Evolutionary conservation across 306 rosid genomes (phyloP).

Genomic region (Parietaria judaica): DNA sequence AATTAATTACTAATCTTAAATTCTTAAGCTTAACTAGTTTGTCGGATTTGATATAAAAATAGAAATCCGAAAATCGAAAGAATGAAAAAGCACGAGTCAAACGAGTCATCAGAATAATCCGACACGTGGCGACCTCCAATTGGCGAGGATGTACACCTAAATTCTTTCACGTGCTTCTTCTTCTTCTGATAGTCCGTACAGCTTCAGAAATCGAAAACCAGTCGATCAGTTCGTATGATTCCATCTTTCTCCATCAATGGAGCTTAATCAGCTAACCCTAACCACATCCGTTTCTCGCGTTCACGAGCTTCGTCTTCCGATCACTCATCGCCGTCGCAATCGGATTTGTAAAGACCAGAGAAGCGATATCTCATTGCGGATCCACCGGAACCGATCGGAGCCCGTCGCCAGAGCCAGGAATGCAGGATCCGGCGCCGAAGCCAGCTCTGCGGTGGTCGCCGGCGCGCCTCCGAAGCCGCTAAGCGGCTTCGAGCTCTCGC

Average conservation of each 20-base stretch:
- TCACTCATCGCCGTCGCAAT: background rate
- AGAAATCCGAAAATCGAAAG: no score
- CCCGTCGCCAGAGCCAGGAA: constrained; percentile 7
- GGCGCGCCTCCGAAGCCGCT: constrained; percentile 21
- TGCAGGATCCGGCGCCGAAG: constrained; percentile 5
- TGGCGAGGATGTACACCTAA: background rate
- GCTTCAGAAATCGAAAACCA: no score
- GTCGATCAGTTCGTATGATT: no score
- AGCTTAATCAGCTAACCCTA: constrained; percentile 1
- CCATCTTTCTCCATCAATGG: constrained; percentile 1
- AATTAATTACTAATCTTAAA: no score
- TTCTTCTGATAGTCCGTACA: background rate
- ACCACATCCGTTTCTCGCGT: background rate
- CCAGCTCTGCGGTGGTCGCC: constrained; percentile 14
- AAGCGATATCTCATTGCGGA: no score
- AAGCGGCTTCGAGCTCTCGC: constrained; percentile 36
- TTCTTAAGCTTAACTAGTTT: no score
- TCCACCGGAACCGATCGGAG: background rate
- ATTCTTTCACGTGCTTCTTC: background rate
- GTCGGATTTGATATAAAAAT: no score
- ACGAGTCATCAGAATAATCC: background rate
- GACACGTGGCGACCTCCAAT: background rate
- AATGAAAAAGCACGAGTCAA: background rate
- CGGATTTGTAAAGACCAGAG: background rate
- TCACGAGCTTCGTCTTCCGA: background rate